Percentiles rank a stretch among this genome's conserved stretches.
phyloP scores from a whole-genome alignment of 169 alveolate species.

The Theileria parva region DNA sequence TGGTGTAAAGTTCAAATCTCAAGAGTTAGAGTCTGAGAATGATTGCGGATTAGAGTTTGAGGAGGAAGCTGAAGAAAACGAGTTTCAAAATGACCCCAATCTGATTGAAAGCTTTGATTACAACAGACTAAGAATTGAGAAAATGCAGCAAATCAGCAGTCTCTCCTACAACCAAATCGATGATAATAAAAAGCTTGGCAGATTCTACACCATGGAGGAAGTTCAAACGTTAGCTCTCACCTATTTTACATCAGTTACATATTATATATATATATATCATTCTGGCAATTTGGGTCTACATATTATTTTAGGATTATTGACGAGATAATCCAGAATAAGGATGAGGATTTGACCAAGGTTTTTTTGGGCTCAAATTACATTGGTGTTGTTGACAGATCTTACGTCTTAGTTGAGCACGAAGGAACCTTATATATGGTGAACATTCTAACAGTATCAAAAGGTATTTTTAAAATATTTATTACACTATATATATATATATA shows the following conservation, averaged over 20 bases:
- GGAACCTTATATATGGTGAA: slow-evolving; percentile 66
- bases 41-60: background rate
- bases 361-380: slow-evolving; percentile 70
- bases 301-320: slow-evolving; percentile 21
- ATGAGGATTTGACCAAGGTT: slow-evolving; percentile 60
- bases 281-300: no score
- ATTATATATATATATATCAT: no score
- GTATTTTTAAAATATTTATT: slow-evolving; percentile 8
- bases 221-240: slow-evolving; percentile 16
- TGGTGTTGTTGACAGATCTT: slow-evolving; percentile 71
- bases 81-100: background rate
- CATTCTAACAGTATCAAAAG: slow-evolving; percentile 51
- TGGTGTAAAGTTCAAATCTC: background rate
- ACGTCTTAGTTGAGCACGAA: slow-evolving; percentile 73
- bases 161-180: background rate
- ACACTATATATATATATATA: slow-evolving; percentile 21
- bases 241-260: no score
- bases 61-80: background rate
- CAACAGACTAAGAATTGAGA: background rate
- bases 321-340: slow-evolving; percentile 30
- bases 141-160: background rate
- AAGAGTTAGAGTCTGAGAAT: background rate
- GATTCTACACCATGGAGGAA: slow-evolving; percentile 38
- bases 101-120: background rate
- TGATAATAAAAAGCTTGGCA: slow-evolving; percentile 5